Conservation (phyloP, 2,329 filamentous ascomycete genomes). For the Emericellopsis atlantica region DNA sequence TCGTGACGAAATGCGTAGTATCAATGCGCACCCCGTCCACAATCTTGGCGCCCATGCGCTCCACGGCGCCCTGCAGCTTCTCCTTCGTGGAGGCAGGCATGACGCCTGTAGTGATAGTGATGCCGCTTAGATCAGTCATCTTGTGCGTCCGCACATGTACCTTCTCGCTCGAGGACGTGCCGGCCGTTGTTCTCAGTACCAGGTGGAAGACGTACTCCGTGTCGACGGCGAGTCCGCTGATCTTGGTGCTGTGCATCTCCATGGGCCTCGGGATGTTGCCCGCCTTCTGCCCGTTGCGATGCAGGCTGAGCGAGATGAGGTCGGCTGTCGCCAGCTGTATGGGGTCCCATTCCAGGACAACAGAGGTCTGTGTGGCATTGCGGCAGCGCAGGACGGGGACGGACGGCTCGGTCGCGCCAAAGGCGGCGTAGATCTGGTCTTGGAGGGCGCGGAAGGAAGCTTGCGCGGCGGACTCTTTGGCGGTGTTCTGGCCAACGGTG, state of each 20-base stretch:
- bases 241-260: conserved; percentile 90
- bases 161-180: conserved; percentile 74
- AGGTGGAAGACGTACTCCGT: conserved; percentile 94
- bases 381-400: conserved; percentile 76
- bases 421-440: conserved; percentile 73
- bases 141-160: conserved; percentile 86
- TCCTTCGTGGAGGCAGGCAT: conserved; percentile 64
- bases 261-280: conserved; percentile 83
- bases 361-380: conserved; percentile 96
- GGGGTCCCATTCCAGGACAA: conserved; percentile 96
- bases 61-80: conserved; percentile 60
- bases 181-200: conserved; percentile 79
- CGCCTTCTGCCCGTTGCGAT: conserved; percentile 92
- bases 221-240: conserved; percentile 89
- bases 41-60: conserved; percentile 85
- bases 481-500: conserved; percentile 76
- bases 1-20: conserved; percentile 96
- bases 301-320: conserved; percentile 77
- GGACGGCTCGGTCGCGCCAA: conserved; percentile 67
- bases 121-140: conserved; percentile 93
- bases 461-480: conserved; percentile 63
- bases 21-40: conserved; percentile 87
- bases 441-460: conserved; percentile 76
- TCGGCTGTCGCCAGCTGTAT: conserved; percentile 87
- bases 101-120: conserved; percentile 86